A percentile compares a stretch with the other conserved stretches of the same genome.
Conservation (phyloP, 1,284 basidiomycete species). For the Ganoderma resinaceum region DNA sequence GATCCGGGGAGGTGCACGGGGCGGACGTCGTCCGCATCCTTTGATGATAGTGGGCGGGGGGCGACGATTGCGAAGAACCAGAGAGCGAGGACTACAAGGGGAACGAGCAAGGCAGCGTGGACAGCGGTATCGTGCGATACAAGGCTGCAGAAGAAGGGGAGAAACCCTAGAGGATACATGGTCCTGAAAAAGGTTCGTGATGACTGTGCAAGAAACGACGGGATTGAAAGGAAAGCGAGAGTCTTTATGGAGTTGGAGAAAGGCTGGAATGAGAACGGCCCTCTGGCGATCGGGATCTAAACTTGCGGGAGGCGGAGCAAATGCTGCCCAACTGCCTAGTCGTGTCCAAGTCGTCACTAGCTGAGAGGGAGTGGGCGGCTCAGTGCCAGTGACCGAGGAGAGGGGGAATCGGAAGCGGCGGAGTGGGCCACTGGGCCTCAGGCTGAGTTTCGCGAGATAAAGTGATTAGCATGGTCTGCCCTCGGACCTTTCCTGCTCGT, state of each 20-base stretch:
- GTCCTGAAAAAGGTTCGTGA: constrained; percentile 22
- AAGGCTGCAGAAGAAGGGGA: constrained; percentile 63
- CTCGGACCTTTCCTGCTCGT: constrained; percentile 3
- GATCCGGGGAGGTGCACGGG: constrained; percentile 63
- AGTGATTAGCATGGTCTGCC: constrained; percentile 26
- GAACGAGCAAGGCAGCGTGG: constrained; percentile 60
- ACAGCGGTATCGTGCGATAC: constrained; percentile 60
- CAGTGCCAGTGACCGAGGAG: constrained; percentile 4
- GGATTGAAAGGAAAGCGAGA: constrained; percentile 23
- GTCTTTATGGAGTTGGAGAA: constrained; percentile 21
- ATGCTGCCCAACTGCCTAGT: constrained; percentile 7
- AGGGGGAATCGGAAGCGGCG: constrained; percentile 1
- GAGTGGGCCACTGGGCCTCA: constrained; percentile 5
- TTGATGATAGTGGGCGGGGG: constrained; percentile 6
- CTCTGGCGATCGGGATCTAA: constrained; percentile 25
- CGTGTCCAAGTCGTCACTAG: constrained; percentile 3
- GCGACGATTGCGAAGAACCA: constrained; percentile 48
- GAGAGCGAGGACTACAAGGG: constrained; percentile 59
- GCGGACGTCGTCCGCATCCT: constrained; percentile 45
- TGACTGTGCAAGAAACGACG: constrained; percentile 22
- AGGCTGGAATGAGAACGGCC: constrained; percentile 21
- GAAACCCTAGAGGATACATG: constrained; percentile 60
- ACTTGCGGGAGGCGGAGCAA: constrained; percentile 11
- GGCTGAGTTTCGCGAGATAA: constrained; percentile 23
- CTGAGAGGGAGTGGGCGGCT: not conserved